Base-by-base conservation (phyloP, 306 rosid species). In the Casuarina cunninghamiana region DNA sequence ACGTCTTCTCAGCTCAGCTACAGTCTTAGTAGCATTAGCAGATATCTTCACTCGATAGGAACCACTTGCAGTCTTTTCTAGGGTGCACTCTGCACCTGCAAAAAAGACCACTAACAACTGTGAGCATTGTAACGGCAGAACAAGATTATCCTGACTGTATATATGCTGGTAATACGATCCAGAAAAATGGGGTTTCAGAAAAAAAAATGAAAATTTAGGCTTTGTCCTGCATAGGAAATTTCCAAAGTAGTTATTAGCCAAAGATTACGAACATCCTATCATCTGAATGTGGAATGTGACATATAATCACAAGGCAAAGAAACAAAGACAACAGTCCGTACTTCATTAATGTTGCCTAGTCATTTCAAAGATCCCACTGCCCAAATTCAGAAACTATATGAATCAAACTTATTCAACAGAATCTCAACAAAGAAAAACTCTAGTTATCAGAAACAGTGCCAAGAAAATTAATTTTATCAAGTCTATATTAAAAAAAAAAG, bases 1-100 rank as follows among this genome's bases (percentile, higher is more conserved):
- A 55, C 82, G 96, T 74, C 88, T 86, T 79, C 99, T 88, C 73
- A 87, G 80, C 75, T 93, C 93, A 37, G 98, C 97, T 58, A 96
- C 92, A 2, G 74, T 87, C 86, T 69, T 88, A 44, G 99, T 96
- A 69, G 98, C 99, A 86, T 88, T 93, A 57, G 97, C 94, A 37
- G 93, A 86, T 74, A 96, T 87, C 87, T 82, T 93, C 79, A 96
- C 82, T 26, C 93, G 86, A 79, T 80, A 79, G 67, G 96, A 91
- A 73, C 98, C 98, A 67, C 86, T 96, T 65, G 78, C 60, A 80
- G 79, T 86, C 65, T 42, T 76, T 19, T 89, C 89, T 9, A 83
- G 81, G 75, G 57, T 76, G 76, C 90, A 88, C 80, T 93, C 94
- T 76, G 87, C 87, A 71, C 98, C 97, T 93, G 73, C 38, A 42